Evolutionary conservation across 164 flowering plant genomes (phyloP), one percentile per base, ranked within the genome.

Genomic region (Tinospora cordifolia): DNA sequence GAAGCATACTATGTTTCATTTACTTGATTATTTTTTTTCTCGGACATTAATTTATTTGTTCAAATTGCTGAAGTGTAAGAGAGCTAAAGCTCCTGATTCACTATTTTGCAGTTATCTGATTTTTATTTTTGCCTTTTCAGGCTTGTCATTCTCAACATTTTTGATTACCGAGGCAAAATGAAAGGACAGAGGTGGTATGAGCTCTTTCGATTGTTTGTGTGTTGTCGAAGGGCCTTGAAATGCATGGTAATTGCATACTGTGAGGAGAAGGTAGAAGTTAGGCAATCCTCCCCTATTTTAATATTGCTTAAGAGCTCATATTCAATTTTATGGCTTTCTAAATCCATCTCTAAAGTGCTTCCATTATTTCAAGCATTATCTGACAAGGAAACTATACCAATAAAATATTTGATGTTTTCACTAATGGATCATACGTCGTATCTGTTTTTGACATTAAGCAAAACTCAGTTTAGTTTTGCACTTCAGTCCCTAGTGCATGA

Each of bases 341-440:
- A 85, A 75, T 90, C 98, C 4, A 72, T 83, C 25, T 75, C 65
- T 64, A 72, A 75, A 30, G 84, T 87, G 58, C 75, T 78, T 75
- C 81, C 70, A 5, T 68, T 82, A 57, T 79, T 80, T 67, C 73
- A 63, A 74, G 59, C 69, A 30, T 67, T 76, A 62, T 62, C 85
- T 66, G 81, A 80, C 67, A 78, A 79, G 75, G 49, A 30, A 70
- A 68, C 58, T 71, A 34, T 34, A 69, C 76, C 77, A 78, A 58
- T 74, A 62, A 82, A 76, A 71, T 68, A 79, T 69, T 54, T 74
- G 74, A 36, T 81, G 0, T 81, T 87, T 66, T 82, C 97, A 30
- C 69, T 91, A 79, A 82, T 90, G 87, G 93, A 90, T 82, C 87
- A 88, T 76, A 91, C 97, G 8, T 85, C 91, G 25, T 76, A 81